These are phyloP conservation scores for Vickermania ingenoplastis DNA, from an alignment of 208 protist genomes.

Conservation along the genomic window DNA sequence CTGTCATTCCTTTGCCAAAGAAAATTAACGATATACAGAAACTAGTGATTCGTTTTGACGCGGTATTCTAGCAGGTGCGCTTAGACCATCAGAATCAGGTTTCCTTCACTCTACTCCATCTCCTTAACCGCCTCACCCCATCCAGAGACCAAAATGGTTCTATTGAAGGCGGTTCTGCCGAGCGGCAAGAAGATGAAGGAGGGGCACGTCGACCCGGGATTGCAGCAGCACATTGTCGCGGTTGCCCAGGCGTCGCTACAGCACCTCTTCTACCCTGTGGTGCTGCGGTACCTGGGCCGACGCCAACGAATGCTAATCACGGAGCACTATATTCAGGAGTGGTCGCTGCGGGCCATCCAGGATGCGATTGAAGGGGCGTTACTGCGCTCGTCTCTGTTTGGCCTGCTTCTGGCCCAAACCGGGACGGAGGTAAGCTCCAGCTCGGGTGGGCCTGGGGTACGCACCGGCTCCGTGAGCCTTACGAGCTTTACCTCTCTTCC, in stretches of 20 bases:
- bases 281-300: conserved; percentile 13
- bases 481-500: neutral
- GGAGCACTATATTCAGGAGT: conserved; percentile 2
- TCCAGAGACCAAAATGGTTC: neutral
- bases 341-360: conserved; percentile 11
- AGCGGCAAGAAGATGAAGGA: conserved; percentile 26
- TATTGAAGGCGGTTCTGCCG: conserved; percentile 13
- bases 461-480: neutral
- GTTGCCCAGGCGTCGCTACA: conserved; percentile 36
- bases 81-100: too few relatives aligned
- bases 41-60: too few relatives aligned
- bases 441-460: neutral
- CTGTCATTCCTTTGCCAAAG: too few relatives aligned
- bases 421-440: neutral
- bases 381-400: conserved; percentile 24
- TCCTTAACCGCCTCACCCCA: too few relatives aligned
- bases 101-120: too few relatives aligned
- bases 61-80: too few relatives aligned
- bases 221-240: conserved; percentile 30
- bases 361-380: conserved; percentile 16
- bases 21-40: too few relatives aligned
- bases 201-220: conserved; percentile 8
- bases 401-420: neutral
- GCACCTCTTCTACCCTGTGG: conserved; percentile 29
- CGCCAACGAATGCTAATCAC: neutral